Conservation (phyloP, 2,329 filamentous ascomycete genomes). For the Penicillium corylophilum region DNA sequence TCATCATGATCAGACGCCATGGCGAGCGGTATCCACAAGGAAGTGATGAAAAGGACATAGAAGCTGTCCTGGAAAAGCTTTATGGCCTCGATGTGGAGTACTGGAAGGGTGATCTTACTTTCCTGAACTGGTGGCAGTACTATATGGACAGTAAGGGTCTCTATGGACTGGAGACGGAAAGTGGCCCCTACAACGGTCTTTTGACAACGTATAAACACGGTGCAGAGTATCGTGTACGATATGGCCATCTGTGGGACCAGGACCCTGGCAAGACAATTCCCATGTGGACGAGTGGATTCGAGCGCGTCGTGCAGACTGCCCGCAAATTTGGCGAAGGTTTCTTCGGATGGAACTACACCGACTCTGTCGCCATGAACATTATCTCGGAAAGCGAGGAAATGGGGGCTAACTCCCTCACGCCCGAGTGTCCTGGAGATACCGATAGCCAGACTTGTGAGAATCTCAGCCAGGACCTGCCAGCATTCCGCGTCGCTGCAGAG, state of each 20-base stretch:
- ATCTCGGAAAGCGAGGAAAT: slow-evolving; percentile 20
- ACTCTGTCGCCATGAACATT: slow-evolving; percentile 21
- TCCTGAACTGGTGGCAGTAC: slow-evolving; percentile 23
- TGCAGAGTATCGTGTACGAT: slow-evolving; percentile 19
- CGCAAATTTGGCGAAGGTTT: slow-evolving; percentile 25
- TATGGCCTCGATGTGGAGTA: slow-evolving; percentile 2
- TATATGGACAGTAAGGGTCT: slow-evolving; percentile 18
- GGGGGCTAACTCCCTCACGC: slow-evolving; percentile 24
- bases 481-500: slow-evolving; percentile 17
- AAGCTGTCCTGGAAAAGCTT: slow-evolving; percentile 17
- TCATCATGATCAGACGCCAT: slow-evolving; percentile 25
- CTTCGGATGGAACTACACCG: slow-evolving; percentile 23
- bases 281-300: slow-evolving; percentile 18
- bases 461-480: not conserved
- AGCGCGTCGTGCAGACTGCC: slow-evolving; percentile 23
- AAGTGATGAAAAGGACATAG: slow-evolving; percentile 6
- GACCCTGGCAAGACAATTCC: slow-evolving; percentile 8
- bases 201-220: slow-evolving; percentile 18
- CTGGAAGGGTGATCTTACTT: slow-evolving; percentile 19
- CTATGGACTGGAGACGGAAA: slow-evolving; percentile 16
- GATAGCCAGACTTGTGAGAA: slow-evolving; percentile 10
- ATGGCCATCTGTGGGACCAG: slow-evolving; percentile 19
- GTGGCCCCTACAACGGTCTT: slow-evolving; percentile 20
- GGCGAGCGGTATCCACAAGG: slow-evolving; percentile 24
- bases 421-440: slow-evolving; percentile 15